Percentiles rank a stretch among this genome's conserved stretches.
Evolutionary conservation across 2,329 filamentous ascomycete species (phyloP).

Genomic region (Mycocentrospora acerina): DNA sequence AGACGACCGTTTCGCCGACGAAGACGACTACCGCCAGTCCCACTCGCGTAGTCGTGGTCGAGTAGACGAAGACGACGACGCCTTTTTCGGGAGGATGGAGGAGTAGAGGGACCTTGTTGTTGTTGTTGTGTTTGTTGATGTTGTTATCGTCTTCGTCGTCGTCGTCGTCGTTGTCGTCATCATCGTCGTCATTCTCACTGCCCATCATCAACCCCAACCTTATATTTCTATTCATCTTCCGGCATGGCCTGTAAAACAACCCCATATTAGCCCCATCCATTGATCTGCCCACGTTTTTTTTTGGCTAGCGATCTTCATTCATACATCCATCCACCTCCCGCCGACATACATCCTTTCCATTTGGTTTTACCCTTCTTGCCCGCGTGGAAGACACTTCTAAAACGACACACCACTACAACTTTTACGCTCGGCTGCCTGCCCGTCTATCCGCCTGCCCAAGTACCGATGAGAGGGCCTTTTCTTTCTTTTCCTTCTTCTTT

Average conservation of each 20-base stretch:
- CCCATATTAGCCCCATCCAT: slow-evolving; percentile 37
- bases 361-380: too few relatives aligned
- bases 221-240: slow-evolving; percentile 7
- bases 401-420: too few relatives aligned
- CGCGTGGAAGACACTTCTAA: too few relatives aligned
- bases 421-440: too few relatives aligned
- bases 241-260: slow-evolving; percentile 39
- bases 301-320: too few relatives aligned
- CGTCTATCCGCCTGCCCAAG: slow-evolving; percentile 18
- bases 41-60: slow-evolving; percentile 53
- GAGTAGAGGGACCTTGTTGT: slow-evolving; percentile 51
- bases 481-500: too few relatives aligned
- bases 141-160: too few relatives aligned
- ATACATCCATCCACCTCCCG: too few relatives aligned
- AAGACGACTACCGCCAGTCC: slow-evolving; percentile 62
- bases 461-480: slow-evolving; percentile 47
- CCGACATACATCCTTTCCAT: too few relatives aligned
- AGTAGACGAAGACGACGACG: slow-evolving; percentile 89
- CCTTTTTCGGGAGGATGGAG: slow-evolving; percentile 96
- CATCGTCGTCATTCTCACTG: background rate
- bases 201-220: slow-evolving; percentile 4
- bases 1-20: slow-evolving; percentile 62
- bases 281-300: too few relatives aligned
- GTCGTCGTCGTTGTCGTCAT: background rate
- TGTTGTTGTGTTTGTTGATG: too few relatives aligned